Conservation (phyloP, 306 rosid genomes). For the Cucurbita ficifolia region DNA sequence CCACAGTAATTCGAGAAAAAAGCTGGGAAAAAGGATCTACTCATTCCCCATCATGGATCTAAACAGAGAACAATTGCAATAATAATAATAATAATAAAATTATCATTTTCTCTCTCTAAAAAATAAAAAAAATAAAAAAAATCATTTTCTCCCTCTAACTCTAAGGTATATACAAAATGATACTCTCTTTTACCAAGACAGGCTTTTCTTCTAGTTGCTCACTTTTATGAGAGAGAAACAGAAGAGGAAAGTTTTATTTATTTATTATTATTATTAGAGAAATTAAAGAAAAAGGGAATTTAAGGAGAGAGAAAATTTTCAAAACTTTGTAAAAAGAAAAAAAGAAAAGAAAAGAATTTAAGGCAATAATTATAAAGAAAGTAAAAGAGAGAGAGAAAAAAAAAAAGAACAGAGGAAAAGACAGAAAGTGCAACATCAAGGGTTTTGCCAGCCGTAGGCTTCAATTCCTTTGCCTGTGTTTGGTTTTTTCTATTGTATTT, state of each 20-base stretch:
- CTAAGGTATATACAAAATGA: constrained; percentile 22
- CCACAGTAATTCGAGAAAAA: constrained; percentile 40
- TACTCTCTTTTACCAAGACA: constrained; percentile 38
- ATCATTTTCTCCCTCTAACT: background rate
- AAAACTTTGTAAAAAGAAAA: constrained; percentile 18
- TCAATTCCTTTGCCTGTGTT: constrained; percentile 38
- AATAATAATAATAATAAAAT: background rate
- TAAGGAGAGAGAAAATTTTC: constrained; percentile 9
- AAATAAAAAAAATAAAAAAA: too few species aligned
- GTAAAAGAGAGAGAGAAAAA: background rate
- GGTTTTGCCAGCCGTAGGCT: constrained; percentile 59
- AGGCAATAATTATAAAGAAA: background rate
- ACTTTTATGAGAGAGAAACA: constrained; percentile 39
- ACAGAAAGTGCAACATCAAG: constrained; percentile 92
- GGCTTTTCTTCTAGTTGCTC: constrained; percentile 13
- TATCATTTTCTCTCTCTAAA: background rate
- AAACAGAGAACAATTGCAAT: background rate
- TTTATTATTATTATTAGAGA: background rate
- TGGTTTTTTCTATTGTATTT: constrained; percentile 28
- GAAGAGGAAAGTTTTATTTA: constrained; percentile 12
- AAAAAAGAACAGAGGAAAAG: constrained; percentile 62
- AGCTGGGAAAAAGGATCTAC: constrained; percentile 23
- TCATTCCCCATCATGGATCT: constrained; percentile 25
- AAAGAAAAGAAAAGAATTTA: background rate
- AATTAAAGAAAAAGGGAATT: constrained; percentile 24